Evolutionary conservation across 2,329 filamentous ascomycete genomes (phyloP), one percentile per base, ranked within the genome.

Genomic region (Paecilomyces fulvus): DNA sequence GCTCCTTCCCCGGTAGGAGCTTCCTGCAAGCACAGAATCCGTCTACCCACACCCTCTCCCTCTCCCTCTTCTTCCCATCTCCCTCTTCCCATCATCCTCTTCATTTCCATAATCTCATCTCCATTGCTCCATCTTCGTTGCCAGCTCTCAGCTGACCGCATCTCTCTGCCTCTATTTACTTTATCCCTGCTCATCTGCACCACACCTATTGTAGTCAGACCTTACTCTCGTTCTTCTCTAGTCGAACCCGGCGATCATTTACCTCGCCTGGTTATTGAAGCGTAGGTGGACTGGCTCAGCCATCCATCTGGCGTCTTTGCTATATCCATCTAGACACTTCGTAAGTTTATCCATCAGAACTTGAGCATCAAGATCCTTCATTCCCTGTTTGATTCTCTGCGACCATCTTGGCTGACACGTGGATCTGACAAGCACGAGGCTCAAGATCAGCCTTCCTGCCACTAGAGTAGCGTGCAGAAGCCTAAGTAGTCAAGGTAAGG

Each of bases 81-180:
- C 62, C 64, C 58, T 58, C 57, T 56, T 56, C 57, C 63, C 50
- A 60, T 61, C 54, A 54, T 59, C 37, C 58, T 52, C 49, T 58
- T 61, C 51, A 53, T 63, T 9, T 55, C 62, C 51, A 60, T 61
- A 55, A 57, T 61, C 67, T 67, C 65, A 64, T 68, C 64, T 71
- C 71, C 77, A 79, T 79, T 76, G 82, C 77, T 79, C 76, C 79
- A 78, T 79, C 75, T 74, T 67, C 70, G 71, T 76, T 69, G 77
- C 82, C 78, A 76, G 79, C 83, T 80, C 75, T 77, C 69, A 73
- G 43, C 56, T 56, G 75, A 75, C 70, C 72, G 71, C 73, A 75
- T 77, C 58, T 58, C 58, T 58, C 56, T 51, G 31, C 53, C 54
- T 57, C 54, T 56, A 63, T 58, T 59, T 58, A 56, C 59, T 59